Conservation (phyloP, 2,329 filamentous ascomycete genomes). For the Sclerotinia glacialis region DNA sequence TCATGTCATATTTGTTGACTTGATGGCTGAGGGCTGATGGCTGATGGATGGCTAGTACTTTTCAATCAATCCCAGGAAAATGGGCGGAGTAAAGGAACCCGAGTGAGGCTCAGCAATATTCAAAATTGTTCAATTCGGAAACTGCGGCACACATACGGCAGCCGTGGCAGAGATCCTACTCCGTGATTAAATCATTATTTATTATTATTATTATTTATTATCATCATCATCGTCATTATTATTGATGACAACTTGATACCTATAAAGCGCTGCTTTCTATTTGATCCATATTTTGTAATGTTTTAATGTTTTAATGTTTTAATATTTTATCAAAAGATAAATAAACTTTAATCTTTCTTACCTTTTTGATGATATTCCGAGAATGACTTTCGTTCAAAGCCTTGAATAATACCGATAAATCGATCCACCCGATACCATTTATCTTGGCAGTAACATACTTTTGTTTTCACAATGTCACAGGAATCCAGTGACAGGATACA, state of each 20-base stretch:
- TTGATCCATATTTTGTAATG: not conserved
- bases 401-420: not conserved
- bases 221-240: no score
- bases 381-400: not conserved
- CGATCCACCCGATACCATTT: not conserved
- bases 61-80: not conserved
- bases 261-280: not conserved
- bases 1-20: not conserved
- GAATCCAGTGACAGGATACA: no score
- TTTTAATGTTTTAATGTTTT: no score
- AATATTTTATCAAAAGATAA: not conserved
- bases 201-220: no score
- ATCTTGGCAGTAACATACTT: not conserved
- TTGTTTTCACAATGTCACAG: constrained; percentile 5
- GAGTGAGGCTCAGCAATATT: constrained; percentile 18
- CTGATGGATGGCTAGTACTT: not conserved
- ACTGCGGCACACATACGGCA: constrained; percentile 9
- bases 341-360: not conserved
- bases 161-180: not conserved
- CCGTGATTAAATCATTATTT: not conserved
- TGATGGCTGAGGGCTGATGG: no score
- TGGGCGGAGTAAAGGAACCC: constrained; percentile 4
- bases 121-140: not conserved
- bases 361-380: not conserved
- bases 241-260: not conserved